Evolutionary conservation across 1,139 yeast species (phyloP), one percentile per base, ranked within the genome.

Genomic region (Meyerozyma guilliermondii): DNA sequence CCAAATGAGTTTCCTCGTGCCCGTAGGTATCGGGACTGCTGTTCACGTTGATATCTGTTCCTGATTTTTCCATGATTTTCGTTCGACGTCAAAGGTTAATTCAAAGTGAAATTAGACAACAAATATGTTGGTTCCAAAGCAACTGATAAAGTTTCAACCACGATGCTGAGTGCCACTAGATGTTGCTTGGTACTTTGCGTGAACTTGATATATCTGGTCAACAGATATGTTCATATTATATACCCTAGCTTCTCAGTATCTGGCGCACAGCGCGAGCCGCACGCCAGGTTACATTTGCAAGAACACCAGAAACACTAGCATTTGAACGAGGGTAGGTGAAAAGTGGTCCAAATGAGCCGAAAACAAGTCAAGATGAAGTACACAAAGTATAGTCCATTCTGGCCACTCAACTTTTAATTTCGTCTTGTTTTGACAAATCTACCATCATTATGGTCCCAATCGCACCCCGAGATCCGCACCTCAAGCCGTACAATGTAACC

Each of bases 1-100:
- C 65, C 39, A 63, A 48, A 41, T 61, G 64, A 24, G 50, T 53
- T 4, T 49, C 50, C 20, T 46, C 49, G 33, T 26, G 42, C 38
- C 36, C 24, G 5, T 9, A 3, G 9, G 26, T 33, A 26, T 33
- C 36, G 20, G 36, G 36, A 20, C 26, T 33, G 24, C 24, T 18
- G 36, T 33, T 5, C n/a, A 33, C 24, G 3, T 33, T 33, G 7
- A 33, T 33, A 9, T 33, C 36, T 3, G 36, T 20, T 22, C n/a
- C 24, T 10, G 36, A 17, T 16, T 33, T 33, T 33, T 33, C 36
- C 36, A 33, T 33, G 24, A 2, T 33, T 11, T 18, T 11, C 13
- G 28, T 26, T 26, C 13, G 13, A n/a, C 28, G 22, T 20, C 7
- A 20, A 3, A n/a, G n/a, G n/a, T n/a, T n/a, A 3, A 3, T 20